Evolutionary conservation across 495 filamentous ascomycete species (phyloP), one percentile per base, ranked within the genome.

Genomic region (Schizothecium vesticola): DNA sequence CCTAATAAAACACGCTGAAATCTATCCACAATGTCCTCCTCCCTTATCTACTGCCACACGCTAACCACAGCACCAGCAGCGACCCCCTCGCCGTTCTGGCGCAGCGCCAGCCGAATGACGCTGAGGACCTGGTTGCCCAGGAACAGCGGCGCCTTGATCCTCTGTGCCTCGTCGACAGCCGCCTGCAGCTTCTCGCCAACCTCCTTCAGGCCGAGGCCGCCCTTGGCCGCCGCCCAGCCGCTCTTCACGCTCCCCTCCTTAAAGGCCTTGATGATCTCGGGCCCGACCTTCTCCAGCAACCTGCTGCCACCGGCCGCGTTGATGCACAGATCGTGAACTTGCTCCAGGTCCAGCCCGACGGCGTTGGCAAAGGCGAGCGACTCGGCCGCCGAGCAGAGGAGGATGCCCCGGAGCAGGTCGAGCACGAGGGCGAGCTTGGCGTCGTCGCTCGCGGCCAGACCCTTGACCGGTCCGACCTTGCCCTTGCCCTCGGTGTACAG

Each of bases 231-330:
- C 9, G 56, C 31, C 65, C 68, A 73, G 3, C 69, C 65, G 59
- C 65, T 63, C 25, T 62, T 57, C 7, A 73, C 67, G 16, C 63
- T 68, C 8, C 76, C 74, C 21, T 72, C 76, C 10, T 75, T 74
- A 16, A 77, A 69, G 2, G 80, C 76, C 51, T 73, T 77, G 61
- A 85, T 79, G 73, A 92, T 88, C 29, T 84, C 83, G 11, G 85
- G 75, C 0, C 86, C 88, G 63, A 82, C 75, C n/a, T 80, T 80
- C 71, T 83, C 78, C 67, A 92, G 86, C 70, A 89, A 81, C 21
- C 76, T 81, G 73, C 89, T 91, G 1, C 85, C 82, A 1, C 91
- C 91, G 0, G 91, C 91, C 6, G 91, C 91, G 66, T 91, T 88
- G 58, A 82, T 79, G 64, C 91, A 91, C 56, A 93, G 82, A 1